Evolutionary conservation across 1,284 basidiomycete species (phyloP).

Genomic region (Exobasidium cylindrosporum): DNA sequence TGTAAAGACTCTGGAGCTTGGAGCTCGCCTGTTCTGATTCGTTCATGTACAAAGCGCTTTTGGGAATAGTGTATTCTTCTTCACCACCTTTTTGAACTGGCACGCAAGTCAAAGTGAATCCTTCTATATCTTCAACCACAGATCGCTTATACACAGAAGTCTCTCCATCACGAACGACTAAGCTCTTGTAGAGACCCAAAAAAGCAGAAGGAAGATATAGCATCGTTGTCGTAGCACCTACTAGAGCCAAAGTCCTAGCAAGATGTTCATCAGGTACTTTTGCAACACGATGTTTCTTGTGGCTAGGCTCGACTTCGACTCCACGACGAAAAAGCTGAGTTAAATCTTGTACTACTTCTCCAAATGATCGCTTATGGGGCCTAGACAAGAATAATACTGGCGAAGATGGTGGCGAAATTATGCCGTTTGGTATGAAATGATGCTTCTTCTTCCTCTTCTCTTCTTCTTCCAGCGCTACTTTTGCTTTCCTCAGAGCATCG

Average conservation of each 20-base stretch:
- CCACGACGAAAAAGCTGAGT: neutral
- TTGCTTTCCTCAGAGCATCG: neutral
- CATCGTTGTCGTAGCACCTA: neutral
- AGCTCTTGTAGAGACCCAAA: neutral
- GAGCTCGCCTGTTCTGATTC: too few species aligned
- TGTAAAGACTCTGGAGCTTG: neutral
- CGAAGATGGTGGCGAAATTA: neutral
- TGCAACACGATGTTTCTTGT: neutral
- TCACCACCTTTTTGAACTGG: neutral
- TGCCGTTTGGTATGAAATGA: neutral
- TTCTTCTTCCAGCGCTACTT: neutral
- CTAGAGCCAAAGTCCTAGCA: neutral
- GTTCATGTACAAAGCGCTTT: neutral
- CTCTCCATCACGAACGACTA: neutral
- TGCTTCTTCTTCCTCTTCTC: neutral
- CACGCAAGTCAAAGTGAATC: neutral
- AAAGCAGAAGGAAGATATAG: conserved; percentile 3
- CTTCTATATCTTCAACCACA: neutral
- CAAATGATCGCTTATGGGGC: neutral
- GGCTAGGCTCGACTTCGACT: neutral
- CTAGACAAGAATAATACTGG: neutral
- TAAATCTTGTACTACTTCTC: neutral
- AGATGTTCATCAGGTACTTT: neutral
- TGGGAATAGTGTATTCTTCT: neutral
- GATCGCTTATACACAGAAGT: neutral